Evolutionary conservation across 352 stramenopile species (phyloP), one percentile per base, ranked within the genome.

Genomic region (Globisporangium carolinianum): DNA sequence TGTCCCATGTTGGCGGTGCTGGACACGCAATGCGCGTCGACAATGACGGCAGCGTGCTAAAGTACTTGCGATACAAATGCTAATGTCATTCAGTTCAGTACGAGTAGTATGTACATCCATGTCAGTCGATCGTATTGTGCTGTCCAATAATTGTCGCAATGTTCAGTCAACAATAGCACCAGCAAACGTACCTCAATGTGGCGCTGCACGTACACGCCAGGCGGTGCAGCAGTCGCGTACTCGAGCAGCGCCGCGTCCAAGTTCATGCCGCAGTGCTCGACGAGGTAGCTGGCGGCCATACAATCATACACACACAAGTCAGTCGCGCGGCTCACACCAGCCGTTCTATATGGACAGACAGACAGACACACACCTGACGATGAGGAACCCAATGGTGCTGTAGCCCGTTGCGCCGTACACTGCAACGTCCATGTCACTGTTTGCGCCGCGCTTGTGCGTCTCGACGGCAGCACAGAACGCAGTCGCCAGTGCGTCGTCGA

Each of bases 21-120:
- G 83, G 75, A 51, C 75, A 76, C 35, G 69, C 57, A 32, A 95
- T 41, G 8, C 70, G 68, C 54, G 68, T 69, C 7, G 73, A 63
- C 18, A 76, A 65, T 24, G 80, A 82, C 47, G 76, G 63, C 12
- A 95, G 62, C 12, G 80, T 91, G 8, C 65, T 76, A 47, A 79
- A 90, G 56, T 93, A 95, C 65, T 88, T 92, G 39, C 80, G 75
- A 35, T 92, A 95, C 49, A 95, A 57, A 71, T 89, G 52, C 12
- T 52, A 47, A 7, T 15, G 24, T 32, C 24, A 32, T 32, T 32
- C 24, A 32, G 24, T 32, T 32, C 24, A 32, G 24, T 32, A 32
- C 24, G 24, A 32, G 3, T 32, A 32, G 3, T 32, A 32, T 32
- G 24, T 32, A 3, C 24, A 32, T 32, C 24, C 24, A 32, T 3